A percentile compares a stretch with the other conserved stretches of the same genome.
Conservation (phyloP, 352 stramenopile genomes). For the Phytophthora crassamura region DNA sequence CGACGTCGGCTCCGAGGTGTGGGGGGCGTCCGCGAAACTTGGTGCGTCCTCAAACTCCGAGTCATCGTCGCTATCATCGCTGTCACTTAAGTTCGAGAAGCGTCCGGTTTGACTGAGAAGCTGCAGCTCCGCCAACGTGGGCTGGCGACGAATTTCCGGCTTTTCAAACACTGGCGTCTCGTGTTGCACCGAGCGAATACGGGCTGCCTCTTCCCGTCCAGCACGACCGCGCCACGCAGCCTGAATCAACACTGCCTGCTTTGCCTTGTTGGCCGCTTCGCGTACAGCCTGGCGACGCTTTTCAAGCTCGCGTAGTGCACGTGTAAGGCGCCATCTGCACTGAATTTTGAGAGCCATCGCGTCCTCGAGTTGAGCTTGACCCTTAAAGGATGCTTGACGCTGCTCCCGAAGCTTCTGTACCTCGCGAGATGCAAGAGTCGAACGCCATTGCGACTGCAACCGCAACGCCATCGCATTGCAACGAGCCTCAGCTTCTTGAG, state of each 20-base stretch:
- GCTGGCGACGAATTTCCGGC: constrained; percentile 29
- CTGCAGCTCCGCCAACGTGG: constrained; percentile 54
- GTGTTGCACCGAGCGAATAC: constrained; percentile 4
- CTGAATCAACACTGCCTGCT: constrained; percentile 25
- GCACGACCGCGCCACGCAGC: constrained; percentile 21
- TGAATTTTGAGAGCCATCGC: constrained; percentile 38
- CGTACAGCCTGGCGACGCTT: constrained; percentile 3
- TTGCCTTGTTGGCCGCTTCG: constrained; percentile 15
- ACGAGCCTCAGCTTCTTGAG: constrained; percentile 1
- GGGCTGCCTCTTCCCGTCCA: constrained; percentile 11
- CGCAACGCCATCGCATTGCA: constrained; percentile 19
- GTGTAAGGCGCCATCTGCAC: constrained; percentile 26
- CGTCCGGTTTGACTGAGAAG: constrained; percentile 53
- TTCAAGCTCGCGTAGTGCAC: not conserved
- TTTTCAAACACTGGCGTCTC: constrained; percentile 7
- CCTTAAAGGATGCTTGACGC: not conserved
- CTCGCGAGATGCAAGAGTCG: constrained; percentile 19
- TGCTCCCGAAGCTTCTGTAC: constrained; percentile 20
- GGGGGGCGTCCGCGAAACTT: constrained; percentile 23
- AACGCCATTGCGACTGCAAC: constrained; percentile 26
- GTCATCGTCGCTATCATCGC: constrained; percentile 52
- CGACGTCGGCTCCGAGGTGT: not conserved
- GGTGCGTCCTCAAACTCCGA: constrained; percentile 38
- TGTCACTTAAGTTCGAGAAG: constrained; percentile 48
- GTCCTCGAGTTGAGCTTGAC: constrained; percentile 14